Percentiles rank a stretch among this genome's conserved stretches.
Evolutionary conservation across 1,139 yeast genomes (phyloP).

Genomic region (Taiozyma sp.): DNA sequence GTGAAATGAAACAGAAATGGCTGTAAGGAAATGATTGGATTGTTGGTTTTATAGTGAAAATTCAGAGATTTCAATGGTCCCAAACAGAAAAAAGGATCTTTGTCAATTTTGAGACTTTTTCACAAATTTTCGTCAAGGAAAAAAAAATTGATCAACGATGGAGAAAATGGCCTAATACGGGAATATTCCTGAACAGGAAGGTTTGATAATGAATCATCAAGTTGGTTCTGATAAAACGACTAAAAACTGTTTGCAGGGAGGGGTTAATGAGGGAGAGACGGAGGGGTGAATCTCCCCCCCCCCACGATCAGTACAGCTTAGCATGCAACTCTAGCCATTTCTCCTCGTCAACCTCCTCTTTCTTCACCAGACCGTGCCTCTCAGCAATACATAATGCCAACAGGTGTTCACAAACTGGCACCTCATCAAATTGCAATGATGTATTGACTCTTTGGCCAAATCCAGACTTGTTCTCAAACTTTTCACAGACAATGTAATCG

Average conservation of each 20-base stretch:
- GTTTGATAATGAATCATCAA: neutral
- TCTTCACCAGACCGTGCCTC: neutral
- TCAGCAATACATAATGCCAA: neutral
- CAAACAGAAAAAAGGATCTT: no score
- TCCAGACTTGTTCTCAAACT: neutral
- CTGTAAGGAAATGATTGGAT: no score
- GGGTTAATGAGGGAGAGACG: no score
- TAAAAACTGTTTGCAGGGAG: no score
- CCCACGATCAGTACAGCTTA: neutral
- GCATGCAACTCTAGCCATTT: slow-evolving; percentile 1
- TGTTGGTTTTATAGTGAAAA: no score
- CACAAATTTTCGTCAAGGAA: no score
- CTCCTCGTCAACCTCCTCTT: neutral
- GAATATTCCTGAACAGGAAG: neutral
- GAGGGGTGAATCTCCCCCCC: no score
- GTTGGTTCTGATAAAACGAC: no score
- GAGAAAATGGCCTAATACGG: neutral
- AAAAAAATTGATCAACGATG: no score
- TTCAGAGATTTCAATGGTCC: no score
- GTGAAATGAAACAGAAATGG: no score
- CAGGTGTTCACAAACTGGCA: slow-evolving; percentile 2
- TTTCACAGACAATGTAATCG: neutral
- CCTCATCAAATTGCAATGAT: neutral
- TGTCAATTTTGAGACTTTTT: no score
- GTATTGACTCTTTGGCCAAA: neutral